phyloP scores from a whole-genome alignment of 805 yeast species.

The Jamesozyma piceae region DNA sequence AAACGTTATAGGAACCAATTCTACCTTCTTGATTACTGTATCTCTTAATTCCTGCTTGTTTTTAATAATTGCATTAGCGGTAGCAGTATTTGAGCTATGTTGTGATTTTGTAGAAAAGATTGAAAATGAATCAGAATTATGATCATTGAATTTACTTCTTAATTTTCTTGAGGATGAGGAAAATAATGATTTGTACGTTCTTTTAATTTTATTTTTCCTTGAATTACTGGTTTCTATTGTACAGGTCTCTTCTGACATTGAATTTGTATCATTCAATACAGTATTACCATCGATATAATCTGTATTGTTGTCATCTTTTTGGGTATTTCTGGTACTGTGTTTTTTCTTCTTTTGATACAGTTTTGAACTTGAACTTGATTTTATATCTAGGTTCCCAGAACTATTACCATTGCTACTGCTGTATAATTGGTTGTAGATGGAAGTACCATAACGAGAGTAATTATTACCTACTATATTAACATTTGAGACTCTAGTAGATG shows the following conservation, averaged over 20 bases:
- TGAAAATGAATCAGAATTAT: slow-evolving; percentile 24
- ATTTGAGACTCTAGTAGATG: slow-evolving; percentile 3
- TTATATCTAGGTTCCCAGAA: too few relatives aligned
- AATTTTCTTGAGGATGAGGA: slow-evolving; percentile 22
- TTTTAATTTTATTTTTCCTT: slow-evolving; percentile 15
- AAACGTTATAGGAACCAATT: slow-evolving; percentile 1
- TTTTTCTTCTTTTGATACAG: too few relatives aligned
- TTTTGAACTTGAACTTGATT: too few relatives aligned
- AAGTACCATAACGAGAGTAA: slow-evolving; percentile 34
- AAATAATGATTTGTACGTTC: slow-evolving; percentile 20
- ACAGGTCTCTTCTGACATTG: not conserved
- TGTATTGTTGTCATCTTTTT: too few relatives aligned
- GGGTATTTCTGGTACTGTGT: too few relatives aligned
- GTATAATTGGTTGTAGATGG: slow-evolving; percentile 25
- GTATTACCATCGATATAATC: too few relatives aligned
- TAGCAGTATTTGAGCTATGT: not conserved
- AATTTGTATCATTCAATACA: not conserved
- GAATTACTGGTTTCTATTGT: slow-evolving; percentile 4
- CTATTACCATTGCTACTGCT: too few relatives aligned
- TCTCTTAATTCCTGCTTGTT: not conserved
- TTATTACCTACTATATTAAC: slow-evolving; percentile 31
- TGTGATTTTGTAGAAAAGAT: slow-evolving; percentile 25
- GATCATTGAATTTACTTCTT: slow-evolving; percentile 27
- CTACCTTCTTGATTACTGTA: not conserved
- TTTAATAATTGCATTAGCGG: not conserved